These are phyloP conservation scores for Eucalyptus lansdowneana DNA, from an alignment of 345 rosid genomes.

Conservation along the genomic window DNA sequence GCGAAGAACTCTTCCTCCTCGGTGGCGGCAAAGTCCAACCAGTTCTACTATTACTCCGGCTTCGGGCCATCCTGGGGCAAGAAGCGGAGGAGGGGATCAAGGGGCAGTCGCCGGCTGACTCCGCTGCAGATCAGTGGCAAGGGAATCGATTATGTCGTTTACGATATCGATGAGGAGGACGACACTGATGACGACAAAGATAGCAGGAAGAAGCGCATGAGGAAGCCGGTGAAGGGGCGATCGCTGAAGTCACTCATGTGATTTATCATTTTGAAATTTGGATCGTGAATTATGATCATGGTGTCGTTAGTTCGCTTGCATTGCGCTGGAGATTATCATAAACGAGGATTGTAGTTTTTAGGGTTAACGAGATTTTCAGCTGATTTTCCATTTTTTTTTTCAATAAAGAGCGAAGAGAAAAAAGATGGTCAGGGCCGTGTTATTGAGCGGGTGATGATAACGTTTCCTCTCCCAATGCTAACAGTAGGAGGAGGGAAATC, in stretches of 20 bases:
- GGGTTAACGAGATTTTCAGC: neutral
- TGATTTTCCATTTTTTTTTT: neutral
- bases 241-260: slow-evolving; percentile 89
- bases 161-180: slow-evolving; percentile 12
- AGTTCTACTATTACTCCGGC: slow-evolving; percentile 86
- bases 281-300: neutral
- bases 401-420: no score
- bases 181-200: slow-evolving; percentile 2
- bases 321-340: neutral
- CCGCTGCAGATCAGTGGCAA: neutral
- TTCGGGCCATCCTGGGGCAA: slow-evolving; percentile 85
- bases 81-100: slow-evolving; percentile 35
- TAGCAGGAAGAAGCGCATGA: slow-evolving; percentile 38
- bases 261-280: neutral
- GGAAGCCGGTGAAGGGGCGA: slow-evolving; percentile 78
- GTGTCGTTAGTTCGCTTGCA: neutral
- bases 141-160: slow-evolving; percentile 1
- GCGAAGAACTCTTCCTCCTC: slow-evolving; percentile 12
- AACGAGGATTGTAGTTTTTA: neutral
- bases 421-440: neutral
- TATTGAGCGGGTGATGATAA: slow-evolving; percentile 5
- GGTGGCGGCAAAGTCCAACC: slow-evolving; percentile 28
- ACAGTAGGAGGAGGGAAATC: neutral
- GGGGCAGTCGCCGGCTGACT: neutral
- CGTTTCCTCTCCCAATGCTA: slow-evolving; percentile 1